Percentiles rank a stretch among this genome's conserved stretches.
phyloP scores from a whole-genome alignment of 129 eudicot genomes.

The Flaveria linearis region DNA sequence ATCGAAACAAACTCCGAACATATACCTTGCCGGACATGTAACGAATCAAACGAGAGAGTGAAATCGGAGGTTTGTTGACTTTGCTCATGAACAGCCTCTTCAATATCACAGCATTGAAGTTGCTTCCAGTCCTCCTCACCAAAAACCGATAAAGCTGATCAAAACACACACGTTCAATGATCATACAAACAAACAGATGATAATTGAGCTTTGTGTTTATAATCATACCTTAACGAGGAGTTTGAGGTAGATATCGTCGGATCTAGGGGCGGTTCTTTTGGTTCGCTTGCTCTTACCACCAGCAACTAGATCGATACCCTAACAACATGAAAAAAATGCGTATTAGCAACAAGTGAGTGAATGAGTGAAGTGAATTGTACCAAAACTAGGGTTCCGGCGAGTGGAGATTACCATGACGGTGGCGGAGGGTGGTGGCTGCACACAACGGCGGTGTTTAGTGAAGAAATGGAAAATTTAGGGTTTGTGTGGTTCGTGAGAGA shows the following conservation, averaged over 20 bases:
- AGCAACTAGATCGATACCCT: constrained; percentile 11
- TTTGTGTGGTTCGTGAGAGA: background rate
- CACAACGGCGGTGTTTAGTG: background rate
- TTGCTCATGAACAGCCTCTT: constrained; percentile 12
- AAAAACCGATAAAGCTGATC: constrained; percentile 8
- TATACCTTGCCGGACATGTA: constrained; percentile 9
- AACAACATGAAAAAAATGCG: background rate
- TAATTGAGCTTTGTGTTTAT: background rate
- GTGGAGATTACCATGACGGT: background rate
- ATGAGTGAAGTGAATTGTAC: background rate
- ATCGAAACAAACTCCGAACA: background rate
- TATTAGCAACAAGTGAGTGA: background rate
- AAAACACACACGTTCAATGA: background rate
- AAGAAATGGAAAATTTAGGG: background rate
- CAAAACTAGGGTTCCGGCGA: background rate
- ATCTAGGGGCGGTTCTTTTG: constrained; percentile 1
- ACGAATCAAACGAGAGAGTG: background rate
- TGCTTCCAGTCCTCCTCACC: constrained; percentile 16
- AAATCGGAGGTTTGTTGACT: constrained; percentile 14
- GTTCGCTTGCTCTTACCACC: constrained; percentile 3
- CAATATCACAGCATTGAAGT: background rate
- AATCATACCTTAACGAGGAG: constrained; percentile 1
- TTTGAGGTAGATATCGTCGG: background rate
- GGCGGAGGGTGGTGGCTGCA: background rate
- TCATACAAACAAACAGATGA: background rate